Percentiles rank a stretch among this genome's conserved stretches.
phyloP scores from a whole-genome alignment of 768 basidiomycete species.

The Trametes villosa region DNA sequence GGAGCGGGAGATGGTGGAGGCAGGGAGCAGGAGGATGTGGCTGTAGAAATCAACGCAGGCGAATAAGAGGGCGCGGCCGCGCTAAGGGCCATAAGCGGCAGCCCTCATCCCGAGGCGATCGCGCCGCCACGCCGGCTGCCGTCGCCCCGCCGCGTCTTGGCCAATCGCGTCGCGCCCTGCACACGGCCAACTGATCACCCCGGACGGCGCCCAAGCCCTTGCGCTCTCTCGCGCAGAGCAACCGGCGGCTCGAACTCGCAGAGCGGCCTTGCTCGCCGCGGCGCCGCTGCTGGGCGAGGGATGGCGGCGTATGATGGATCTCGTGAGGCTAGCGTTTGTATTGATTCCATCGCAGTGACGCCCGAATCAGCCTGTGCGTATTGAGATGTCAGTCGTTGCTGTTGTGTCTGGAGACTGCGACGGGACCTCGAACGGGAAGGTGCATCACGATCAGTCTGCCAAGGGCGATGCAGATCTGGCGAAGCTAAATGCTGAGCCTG shows the following conservation, averaged over 20 bases:
- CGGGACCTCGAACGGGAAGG: neutral
- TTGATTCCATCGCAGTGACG: neutral
- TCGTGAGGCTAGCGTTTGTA: neutral
- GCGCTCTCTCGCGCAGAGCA: too few relatives aligned
- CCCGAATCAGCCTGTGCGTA: neutral
- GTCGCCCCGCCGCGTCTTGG: neutral
- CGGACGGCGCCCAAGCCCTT: constrained; percentile 3
- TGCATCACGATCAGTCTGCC: constrained; percentile 4
- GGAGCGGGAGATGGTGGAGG: neutral
- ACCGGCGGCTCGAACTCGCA: constrained; percentile 4
- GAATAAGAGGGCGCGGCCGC: neutral
- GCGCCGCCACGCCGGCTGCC: neutral
- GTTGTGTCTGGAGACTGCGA: too few relatives aligned
- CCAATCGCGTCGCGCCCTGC: constrained; percentile 2
- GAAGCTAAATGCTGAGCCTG: neutral
- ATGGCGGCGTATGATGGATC: neutral
- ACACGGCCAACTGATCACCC: neutral
- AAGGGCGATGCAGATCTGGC: neutral
- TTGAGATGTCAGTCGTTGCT: neutral
- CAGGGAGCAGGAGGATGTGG: neutral
- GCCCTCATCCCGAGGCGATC: constrained; percentile 2
- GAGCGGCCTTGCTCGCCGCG: constrained; percentile 13
- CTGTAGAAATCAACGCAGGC: neutral
- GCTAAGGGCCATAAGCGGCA: constrained; percentile 9
- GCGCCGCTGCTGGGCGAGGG: neutral